Percentiles rank a stretch among this genome's conserved stretches.
Evolutionary conservation across 345 rosid genomes (phyloP).

Genomic region (Psidium guajava): DNA sequence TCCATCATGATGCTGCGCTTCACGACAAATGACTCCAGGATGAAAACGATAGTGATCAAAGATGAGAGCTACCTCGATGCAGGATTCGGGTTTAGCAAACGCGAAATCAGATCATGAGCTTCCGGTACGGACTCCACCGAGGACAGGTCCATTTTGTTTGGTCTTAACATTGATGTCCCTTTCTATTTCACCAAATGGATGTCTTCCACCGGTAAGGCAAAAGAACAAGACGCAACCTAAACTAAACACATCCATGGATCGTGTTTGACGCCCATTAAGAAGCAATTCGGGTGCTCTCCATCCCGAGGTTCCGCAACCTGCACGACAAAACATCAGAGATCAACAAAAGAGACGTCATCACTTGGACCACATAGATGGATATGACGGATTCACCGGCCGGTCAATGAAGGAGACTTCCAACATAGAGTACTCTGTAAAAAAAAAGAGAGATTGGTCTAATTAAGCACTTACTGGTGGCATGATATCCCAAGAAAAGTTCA

Average conservation of each 20-base stretch:
- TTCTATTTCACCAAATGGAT: slow-evolving; percentile 47
- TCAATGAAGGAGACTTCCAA: neutral
- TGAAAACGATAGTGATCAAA: neutral
- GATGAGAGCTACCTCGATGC: neutral
- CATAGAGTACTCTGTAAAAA: neutral
- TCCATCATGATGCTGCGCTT: accelerated
- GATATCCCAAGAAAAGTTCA: slow-evolving; percentile 61
- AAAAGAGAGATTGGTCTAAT: neutral
- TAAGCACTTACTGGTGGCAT: slow-evolving; percentile 56
- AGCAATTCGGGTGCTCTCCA: slow-evolving; percentile 98
- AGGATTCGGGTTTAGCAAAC: slow-evolving; percentile 29
- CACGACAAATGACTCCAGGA: neutral
- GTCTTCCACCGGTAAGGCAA: neutral
- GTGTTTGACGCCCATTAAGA: slow-evolving; percentile 68
- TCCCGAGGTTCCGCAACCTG: neutral
- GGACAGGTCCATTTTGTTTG: slow-evolving; percentile 45
- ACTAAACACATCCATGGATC: slow-evolving; percentile 70
- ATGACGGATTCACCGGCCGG: neutral
- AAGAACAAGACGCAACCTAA: neutral
- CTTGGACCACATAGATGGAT: neutral
- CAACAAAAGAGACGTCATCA: neutral
- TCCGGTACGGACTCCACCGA: slow-evolving; percentile 53
- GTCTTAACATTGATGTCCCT: slow-evolving; percentile 70
- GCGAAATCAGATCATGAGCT: slow-evolving; percentile 56
- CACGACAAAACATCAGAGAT: neutral